Conservation (phyloP, 768 basidiomycete genomes). For the Pleurotus djamor region DNA sequence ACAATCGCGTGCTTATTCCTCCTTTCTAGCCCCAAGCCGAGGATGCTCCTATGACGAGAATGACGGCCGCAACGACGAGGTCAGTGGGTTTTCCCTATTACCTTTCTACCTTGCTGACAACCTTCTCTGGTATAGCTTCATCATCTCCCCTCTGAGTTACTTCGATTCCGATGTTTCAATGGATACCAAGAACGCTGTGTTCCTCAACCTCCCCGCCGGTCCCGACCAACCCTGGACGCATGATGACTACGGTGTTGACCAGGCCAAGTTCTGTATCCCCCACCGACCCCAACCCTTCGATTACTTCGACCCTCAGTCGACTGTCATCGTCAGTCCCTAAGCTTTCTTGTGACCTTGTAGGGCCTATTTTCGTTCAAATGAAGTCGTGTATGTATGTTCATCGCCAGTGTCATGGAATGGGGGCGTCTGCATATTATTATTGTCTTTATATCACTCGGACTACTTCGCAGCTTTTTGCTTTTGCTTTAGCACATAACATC, state of each 20-base stretch:
- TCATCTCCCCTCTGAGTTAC: conserved; percentile 62
- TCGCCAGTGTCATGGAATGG: too few relatives aligned
- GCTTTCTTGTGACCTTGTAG: not conserved
- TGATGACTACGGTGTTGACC: conserved; percentile 54
- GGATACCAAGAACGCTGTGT: conserved; percentile 52
- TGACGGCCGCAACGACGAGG: conserved; percentile 55
- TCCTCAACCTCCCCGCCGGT: conserved; percentile 35
- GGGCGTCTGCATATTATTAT: too few relatives aligned
- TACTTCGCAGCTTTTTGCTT: too few relatives aligned
- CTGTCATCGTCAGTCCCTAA: not conserved
- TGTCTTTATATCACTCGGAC: too few relatives aligned
- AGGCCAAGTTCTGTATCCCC: conserved; percentile 22
- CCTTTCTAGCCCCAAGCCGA: conserved; percentile 54
- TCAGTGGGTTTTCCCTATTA: conserved; percentile 15
- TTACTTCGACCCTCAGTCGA: not conserved
- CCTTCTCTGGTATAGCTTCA: conserved; percentile 34
- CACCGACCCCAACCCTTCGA: conserved; percentile 18
- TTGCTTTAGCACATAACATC: too few relatives aligned
- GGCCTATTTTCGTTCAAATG: too few relatives aligned
- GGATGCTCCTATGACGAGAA: conserved; percentile 61
- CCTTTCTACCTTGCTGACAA: not conserved
- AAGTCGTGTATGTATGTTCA: too few relatives aligned
- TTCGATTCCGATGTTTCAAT: conserved; percentile 63
- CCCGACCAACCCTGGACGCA: conserved; percentile 35
- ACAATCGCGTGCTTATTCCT: conserved; percentile 21